Evolutionary conservation across 495 filamentous ascomycete genomes (phyloP).

Genomic region (Amorphotheca resinae): DNA sequence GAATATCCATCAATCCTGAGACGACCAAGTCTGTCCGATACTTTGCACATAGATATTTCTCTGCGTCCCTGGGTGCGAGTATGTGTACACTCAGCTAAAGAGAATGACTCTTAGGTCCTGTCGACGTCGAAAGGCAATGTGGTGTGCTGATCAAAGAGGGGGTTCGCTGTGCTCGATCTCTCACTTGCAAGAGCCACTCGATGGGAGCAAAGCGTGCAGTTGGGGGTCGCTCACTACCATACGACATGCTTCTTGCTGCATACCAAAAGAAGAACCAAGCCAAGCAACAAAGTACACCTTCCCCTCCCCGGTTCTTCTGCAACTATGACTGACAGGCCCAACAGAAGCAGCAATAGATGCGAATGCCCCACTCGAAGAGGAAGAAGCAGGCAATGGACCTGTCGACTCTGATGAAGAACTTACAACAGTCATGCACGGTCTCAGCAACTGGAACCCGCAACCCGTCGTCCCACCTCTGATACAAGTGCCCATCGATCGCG

Average conservation of each 20-base stretch:
- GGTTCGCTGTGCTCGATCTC: constrained; percentile 74
- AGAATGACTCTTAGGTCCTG: constrained; percentile 40
- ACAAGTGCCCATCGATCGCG: constrained; percentile 53
- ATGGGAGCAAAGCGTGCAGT: constrained; percentile 95
- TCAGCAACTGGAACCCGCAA: constrained; percentile 60
- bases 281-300: constrained; percentile 81
- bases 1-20: no score
- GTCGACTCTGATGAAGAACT: constrained; percentile 93
- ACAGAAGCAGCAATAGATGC: constrained; percentile 86
- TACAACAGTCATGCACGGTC: constrained; percentile 72
- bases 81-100: no score
- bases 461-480: constrained; percentile 55
- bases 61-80: no score
- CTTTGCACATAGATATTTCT: no score
- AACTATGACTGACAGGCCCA: constrained; percentile 17
- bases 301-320: background rate
- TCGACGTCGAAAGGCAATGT: constrained; percentile 96
- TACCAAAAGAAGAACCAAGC: constrained; percentile 99
- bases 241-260: constrained; percentile 83
- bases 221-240: constrained; percentile 79
- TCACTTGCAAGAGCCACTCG: constrained; percentile 93
- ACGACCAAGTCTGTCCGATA: no score
- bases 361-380: constrained; percentile 82
- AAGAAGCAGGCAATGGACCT: constrained; percentile 55
- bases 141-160: constrained; percentile 70